Conservation (phyloP, 1,139 yeast genomes). For the Sugiyamaella grinbergsii region DNA sequence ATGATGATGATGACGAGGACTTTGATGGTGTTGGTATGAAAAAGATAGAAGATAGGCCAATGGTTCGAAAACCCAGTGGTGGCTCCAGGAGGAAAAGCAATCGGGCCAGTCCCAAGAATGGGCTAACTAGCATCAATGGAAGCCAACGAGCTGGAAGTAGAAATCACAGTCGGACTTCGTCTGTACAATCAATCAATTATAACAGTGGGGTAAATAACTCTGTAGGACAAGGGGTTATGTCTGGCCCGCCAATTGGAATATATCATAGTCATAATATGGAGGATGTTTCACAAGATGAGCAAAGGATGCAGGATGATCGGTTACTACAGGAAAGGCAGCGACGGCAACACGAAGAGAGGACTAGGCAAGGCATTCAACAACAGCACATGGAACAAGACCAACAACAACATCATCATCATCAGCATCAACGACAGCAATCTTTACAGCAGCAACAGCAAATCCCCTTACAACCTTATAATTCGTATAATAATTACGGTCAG, state of each 20-base stretch:
- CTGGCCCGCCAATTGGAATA: slow-evolving; percentile 10
- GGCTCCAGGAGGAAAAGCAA: slow-evolving; percentile 13
- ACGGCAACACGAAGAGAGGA: neutral
- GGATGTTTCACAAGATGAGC: slow-evolving; percentile 2
- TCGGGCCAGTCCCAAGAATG: slow-evolving; percentile 9
- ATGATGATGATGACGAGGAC: slow-evolving; percentile 32
- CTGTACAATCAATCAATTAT: neutral
- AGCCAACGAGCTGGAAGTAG: slow-evolving; percentile 3
- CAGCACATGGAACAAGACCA: slow-evolving; percentile 18
- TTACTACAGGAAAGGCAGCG: slow-evolving; percentile 8
- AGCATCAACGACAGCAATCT: slow-evolving; percentile 20
- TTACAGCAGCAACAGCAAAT: slow-evolving; percentile 17
- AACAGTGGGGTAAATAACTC: neutral
- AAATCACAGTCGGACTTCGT: slow-evolving; percentile 11
- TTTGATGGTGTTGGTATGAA: slow-evolving; percentile 31
- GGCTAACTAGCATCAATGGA: slow-evolving; percentile 12
- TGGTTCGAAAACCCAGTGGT: slow-evolving; percentile 24
- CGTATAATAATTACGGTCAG: too few relatives aligned
- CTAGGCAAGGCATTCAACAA: neutral
- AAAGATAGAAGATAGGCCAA: slow-evolving; percentile 34
- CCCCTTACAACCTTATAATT: too few relatives aligned
- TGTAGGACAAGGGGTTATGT: neutral
- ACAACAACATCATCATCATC: slow-evolving; percentile 23
- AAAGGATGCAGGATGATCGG: slow-evolving; percentile 2
- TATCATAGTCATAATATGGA: slow-evolving; percentile 14